These are phyloP conservation scores for Cotoneaster glaucophyllus DNA, from an alignment of 306 rosid genomes.

Conservation along the genomic window DNA sequence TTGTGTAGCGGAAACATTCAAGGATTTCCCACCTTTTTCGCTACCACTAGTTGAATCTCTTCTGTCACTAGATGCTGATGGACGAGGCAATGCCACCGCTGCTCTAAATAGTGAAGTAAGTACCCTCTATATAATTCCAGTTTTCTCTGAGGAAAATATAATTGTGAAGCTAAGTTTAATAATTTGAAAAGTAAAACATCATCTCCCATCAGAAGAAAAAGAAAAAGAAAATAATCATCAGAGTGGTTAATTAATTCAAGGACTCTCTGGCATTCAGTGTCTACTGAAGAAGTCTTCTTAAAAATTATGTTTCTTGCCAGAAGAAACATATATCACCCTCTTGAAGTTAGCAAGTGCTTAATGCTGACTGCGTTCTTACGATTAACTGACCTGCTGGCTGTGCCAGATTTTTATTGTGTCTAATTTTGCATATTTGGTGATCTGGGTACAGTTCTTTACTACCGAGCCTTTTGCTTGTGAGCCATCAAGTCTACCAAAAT, in stretches of 20 bases:
- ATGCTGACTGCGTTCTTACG: not conserved
- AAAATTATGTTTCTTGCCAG: not conserved
- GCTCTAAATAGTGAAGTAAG: slow-evolving; percentile 81
- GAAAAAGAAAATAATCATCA: not conserved
- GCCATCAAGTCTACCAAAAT: slow-evolving; percentile 86
- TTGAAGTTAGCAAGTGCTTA: not conserved
- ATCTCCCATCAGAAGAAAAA: not conserved
- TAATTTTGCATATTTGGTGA: slow-evolving; percentile 14
- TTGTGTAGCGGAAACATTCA: slow-evolving; percentile 48
- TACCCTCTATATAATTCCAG: slow-evolving; percentile 9
- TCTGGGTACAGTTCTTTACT: slow-evolving; percentile 62
- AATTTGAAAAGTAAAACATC: not conserved
- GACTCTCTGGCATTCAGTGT: not conserved
- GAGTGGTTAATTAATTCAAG: not conserved
- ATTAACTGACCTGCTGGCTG: not conserved
- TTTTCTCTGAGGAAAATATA: not conserved
- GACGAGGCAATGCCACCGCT: slow-evolving; percentile 61
- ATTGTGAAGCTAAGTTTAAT: not conserved
- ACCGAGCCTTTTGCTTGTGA: slow-evolving; percentile 86
- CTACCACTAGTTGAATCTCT: slow-evolving; percentile 67
- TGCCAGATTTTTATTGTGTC: not conserved
- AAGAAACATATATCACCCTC: not conserved
- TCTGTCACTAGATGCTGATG: slow-evolving; percentile 69
- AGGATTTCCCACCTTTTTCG: slow-evolving; percentile 70
- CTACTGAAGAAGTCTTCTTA: not conserved